phyloP scores from a whole-genome alignment of 768 basidiomycete genomes.

The Auriculariales sp. region DNA sequence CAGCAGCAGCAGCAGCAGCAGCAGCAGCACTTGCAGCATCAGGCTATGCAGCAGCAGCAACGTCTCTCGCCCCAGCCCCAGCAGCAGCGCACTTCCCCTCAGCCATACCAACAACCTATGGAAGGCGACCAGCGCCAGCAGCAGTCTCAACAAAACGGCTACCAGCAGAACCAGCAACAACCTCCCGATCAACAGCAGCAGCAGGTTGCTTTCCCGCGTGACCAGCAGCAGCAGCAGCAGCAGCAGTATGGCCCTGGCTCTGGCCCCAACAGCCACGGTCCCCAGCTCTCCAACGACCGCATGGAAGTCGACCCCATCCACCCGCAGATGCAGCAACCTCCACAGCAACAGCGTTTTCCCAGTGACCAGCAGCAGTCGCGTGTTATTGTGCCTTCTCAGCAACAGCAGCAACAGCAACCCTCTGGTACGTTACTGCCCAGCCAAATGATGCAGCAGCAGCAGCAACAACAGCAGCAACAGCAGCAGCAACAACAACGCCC shows the following conservation, averaged over 20 bases:
- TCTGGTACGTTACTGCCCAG: constrained; percentile 21
- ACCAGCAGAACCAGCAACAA: constrained; percentile 5
- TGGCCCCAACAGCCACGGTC: constrained; percentile 7
- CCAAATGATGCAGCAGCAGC: constrained; percentile 17
- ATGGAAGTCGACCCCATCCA: constrained; percentile 13
- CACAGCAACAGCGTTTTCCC: constrained; percentile 30
- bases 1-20: constrained; percentile 20
- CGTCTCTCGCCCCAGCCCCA: too few relatives aligned
- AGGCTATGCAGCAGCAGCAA: constrained; percentile 9
- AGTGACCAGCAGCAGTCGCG: constrained; percentile 1
- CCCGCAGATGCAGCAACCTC: constrained; percentile 19
- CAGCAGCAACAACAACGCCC: constrained; percentile 20
- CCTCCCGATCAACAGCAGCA: constrained; percentile 14
- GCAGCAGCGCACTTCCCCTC: neutral
- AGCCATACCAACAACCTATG: constrained; percentile 20
- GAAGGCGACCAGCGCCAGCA: too few relatives aligned
- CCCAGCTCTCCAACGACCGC: constrained; percentile 32
- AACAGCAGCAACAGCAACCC: neutral
- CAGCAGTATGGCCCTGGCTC: constrained; percentile 9
- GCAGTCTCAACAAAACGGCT: constrained; percentile 5
- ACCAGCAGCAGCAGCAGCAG: constrained; percentile 6
- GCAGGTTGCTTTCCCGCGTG: neutral
- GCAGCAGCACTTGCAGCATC: neutral
- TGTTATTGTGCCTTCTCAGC: neutral
- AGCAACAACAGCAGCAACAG: constrained; percentile 28